These are phyloP conservation scores for Pyrenopolyporus hunteri DNA, from an alignment of 495 filamentous ascomycete species.

Conservation along the genomic window DNA sequence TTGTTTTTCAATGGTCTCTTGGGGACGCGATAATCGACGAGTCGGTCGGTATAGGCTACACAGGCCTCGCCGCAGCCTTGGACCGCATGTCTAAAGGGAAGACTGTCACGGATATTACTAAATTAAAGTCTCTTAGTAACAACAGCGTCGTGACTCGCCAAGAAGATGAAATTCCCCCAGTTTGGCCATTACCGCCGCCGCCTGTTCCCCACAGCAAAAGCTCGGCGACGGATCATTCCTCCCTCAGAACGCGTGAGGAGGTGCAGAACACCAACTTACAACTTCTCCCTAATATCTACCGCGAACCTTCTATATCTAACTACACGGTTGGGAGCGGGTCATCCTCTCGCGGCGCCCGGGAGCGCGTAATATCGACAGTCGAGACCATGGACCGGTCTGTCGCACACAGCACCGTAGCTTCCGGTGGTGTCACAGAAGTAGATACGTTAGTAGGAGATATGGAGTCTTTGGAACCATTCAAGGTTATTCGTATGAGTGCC, in stretches of 20 bases:
- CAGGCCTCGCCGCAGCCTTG: conserved; percentile 54
- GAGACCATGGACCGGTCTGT: conserved; percentile 26
- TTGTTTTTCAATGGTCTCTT: conserved; percentile 54
- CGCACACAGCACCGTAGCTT: conserved; percentile 20
- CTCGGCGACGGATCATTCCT: conserved; percentile 21
- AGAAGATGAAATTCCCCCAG: conserved; percentile 18
- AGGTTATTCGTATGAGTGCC: conserved; percentile 44
- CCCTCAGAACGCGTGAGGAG: conserved; percentile 15
- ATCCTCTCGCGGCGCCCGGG: conserved; percentile 24
- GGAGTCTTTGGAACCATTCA: conserved; percentile 41
- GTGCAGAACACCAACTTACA: conserved; percentile 5
- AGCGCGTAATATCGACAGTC: conserved; percentile 23
- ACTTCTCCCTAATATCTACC: conserved; percentile 34
- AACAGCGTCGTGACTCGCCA: conserved; percentile 15
- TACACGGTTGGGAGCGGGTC: conserved; percentile 25
- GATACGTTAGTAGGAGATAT: conserved; percentile 41
- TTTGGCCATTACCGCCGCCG: conserved; percentile 26
- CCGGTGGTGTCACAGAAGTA: conserved; percentile 33
- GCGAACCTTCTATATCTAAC: conserved; percentile 39
- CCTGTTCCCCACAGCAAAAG: conserved; percentile 19
- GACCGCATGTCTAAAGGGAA: conserved; percentile 44
- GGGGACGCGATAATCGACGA: conserved; percentile 49
- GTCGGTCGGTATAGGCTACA: conserved; percentile 54
- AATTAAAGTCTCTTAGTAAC: conserved; percentile 32
- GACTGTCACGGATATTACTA: conserved; percentile 26